Percentiles rank a stretch among this genome's conserved stretches.
phyloP scores from a whole-genome alignment of 352 stramenopile genomes.

The Phytophthora pluvialis region DNA sequence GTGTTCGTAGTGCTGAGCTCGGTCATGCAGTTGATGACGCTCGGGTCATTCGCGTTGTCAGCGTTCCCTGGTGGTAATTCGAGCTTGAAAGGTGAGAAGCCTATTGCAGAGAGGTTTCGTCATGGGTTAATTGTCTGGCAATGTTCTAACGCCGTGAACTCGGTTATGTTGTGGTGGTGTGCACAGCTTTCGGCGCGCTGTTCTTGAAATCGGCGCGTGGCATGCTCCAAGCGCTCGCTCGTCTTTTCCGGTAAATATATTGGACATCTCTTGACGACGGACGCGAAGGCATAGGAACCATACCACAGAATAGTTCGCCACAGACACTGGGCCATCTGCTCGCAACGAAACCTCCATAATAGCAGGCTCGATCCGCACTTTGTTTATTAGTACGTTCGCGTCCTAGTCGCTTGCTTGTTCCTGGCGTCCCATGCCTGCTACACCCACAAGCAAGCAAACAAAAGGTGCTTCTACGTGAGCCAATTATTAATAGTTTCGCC shows the following conservation, averaged over 20 bases:
- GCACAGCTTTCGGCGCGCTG: conserved; percentile 64
- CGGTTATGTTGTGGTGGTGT: not conserved
- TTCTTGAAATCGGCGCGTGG: conserved; percentile 73
- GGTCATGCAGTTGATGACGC: conserved; percentile 63
- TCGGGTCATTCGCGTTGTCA: conserved; percentile 63
- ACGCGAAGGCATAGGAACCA: conserved; percentile 1
- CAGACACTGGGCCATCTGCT: conserved; percentile 12
- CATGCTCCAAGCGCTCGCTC: conserved; percentile 65
- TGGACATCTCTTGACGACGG: conserved; percentile 1
- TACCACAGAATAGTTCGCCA: conserved; percentile 8
- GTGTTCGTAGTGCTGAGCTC: conserved; percentile 85
- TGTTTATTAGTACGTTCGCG: conserved; percentile 26
- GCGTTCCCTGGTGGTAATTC: conserved; percentile 67
- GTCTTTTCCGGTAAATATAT: conserved; percentile 58
- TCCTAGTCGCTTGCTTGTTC: conserved; percentile 39
- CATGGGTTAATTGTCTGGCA: not conserved
- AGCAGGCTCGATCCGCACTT: conserved; percentile 29
- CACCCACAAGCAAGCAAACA: not conserved
- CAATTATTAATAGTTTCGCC: not conserved
- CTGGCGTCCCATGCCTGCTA: conserved; percentile 50
- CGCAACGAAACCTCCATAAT: conserved; percentile 10
- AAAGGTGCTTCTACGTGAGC: not conserved
- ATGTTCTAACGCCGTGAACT: not conserved
- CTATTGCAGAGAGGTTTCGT: not conserved
- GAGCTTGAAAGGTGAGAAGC: conserved; percentile 60